Base-by-base conservation (phyloP, 2,329 filamentous ascomycete genomes). In the Colletotrichum simmondsii region DNA sequence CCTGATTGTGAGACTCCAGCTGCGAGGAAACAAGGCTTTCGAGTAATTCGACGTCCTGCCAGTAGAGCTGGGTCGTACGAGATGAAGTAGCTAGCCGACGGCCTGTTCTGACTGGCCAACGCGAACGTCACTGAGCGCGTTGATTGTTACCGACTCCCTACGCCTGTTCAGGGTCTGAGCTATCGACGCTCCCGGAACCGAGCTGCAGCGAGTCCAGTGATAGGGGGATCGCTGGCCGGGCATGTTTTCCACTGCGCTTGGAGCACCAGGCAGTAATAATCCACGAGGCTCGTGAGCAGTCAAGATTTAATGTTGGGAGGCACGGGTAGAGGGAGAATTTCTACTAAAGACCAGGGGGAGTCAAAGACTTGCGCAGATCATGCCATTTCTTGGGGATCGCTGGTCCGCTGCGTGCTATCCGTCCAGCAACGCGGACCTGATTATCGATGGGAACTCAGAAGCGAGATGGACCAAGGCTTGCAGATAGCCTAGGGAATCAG, bases 351-450 rank as follows among this genome's bases (percentile, higher is more conserved):
- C 19, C 8, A 52, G 37, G 35, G 35, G n/a, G 42, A n/a, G 42
- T 58, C 37, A 16, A 49, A 26, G 42, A 56, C 54, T 60, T 56
- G 42, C 56, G 68, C 68, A 60, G 54, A 70, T 70, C 54, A 54
- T 70, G 54, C 61, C 56, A 46, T 30, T 14, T 59, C 61, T 58
- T 30, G 54, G 54, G 28, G 37, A 30, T n/a, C 32, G 32, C 32
- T 35, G 32, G 32, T 4, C 32, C 32, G 32, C 32, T 35, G 11
- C 11, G 12, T 11, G 11, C 32, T 35, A 7, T 61, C 30, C 5
- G 28, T 30, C 54, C 30, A 14, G 28, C 53, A 54, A 16, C 35
- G 35, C 37, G 54, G 65, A 53, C 52, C 61, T 12, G 42, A 64
- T 64, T 62, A 42, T 58, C 61, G 30, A 59, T 59, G 16, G 11